Evolutionary conservation across 805 yeast species (phyloP).

Genomic region (Trichomonascus vanleenenianus): DNA sequence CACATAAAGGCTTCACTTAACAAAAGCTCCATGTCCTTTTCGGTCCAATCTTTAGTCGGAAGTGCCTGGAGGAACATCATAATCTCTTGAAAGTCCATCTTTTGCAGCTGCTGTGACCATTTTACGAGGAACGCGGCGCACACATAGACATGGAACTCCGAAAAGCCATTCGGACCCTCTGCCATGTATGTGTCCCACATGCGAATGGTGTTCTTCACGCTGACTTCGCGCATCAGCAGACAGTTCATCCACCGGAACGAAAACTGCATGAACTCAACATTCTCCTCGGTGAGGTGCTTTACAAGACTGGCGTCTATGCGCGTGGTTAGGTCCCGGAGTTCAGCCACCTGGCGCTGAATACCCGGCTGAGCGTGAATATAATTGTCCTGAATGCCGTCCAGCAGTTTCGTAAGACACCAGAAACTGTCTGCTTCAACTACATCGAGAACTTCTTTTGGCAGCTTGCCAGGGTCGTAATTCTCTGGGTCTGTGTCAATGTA

Average conservation of each 20-base stretch:
- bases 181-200: slow-evolving; percentile 95
- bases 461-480: slow-evolving; percentile 49
- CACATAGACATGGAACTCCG: slow-evolving; percentile 90
- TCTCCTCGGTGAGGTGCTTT: slow-evolving; percentile 68
- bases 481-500: slow-evolving; percentile 51
- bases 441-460: slow-evolving; percentile 53
- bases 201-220: slow-evolving; percentile 67
- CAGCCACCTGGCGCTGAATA: slow-evolving; percentile 81
- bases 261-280: slow-evolving; percentile 91
- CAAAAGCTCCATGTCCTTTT: slow-evolving; percentile 83
- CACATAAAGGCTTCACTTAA: slow-evolving; percentile 94
- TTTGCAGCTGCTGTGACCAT: slow-evolving; percentile 70
- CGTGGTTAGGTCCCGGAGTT: slow-evolving; percentile 64
- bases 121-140: slow-evolving; percentile 93
- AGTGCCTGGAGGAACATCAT: slow-evolving; percentile 85
- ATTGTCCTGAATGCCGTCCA: slow-evolving; percentile 94
- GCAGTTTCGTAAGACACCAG: slow-evolving; percentile 88
- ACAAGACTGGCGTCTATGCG: slow-evolving; percentile 72
- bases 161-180: slow-evolving; percentile 59
- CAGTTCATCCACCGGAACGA: slow-evolving; percentile 99
- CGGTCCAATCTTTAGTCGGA: slow-evolving; percentile 81
- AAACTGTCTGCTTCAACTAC: slow-evolving; percentile 91
- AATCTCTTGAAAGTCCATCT: slow-evolving; percentile 91
- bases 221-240: slow-evolving; percentile 86
- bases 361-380: slow-evolving; percentile 99